A percentile compares a stretch with the other conserved stretches of the same genome.
phyloP scores from a whole-genome alignment of 257 asterid species.

The Ehretia macrophylla region DNA sequence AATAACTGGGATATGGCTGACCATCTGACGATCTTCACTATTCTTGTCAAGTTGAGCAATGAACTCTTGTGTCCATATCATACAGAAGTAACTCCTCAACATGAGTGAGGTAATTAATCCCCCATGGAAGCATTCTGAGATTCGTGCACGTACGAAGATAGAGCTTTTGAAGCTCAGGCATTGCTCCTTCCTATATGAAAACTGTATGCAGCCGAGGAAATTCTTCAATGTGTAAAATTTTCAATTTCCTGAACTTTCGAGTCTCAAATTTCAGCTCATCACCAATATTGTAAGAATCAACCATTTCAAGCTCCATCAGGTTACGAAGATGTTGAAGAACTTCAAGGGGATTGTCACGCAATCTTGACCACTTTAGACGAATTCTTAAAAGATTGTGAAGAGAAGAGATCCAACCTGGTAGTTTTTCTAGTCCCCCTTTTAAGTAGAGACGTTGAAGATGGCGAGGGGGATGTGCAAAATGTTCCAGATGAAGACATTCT shows the following conservation, averaged over 20 bases:
- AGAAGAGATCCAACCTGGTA: conserved; percentile 19
- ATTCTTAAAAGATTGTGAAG: conserved; percentile 16
- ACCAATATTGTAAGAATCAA: conserved; percentile 18
- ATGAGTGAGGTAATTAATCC: conserved; percentile 8
- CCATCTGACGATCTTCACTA: conserved; percentile 11
- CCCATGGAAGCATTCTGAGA: conserved; percentile 11
- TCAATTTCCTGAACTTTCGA: conserved; percentile 13
- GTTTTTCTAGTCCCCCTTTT: conserved; percentile 11
- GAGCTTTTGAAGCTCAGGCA: conserved; percentile 19
- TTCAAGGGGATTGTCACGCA: conserved; percentile 12
- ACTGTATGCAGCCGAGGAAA: conserved; percentile 7
- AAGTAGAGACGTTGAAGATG: conserved; percentile 16
- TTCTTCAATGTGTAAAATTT: conserved; percentile 7
- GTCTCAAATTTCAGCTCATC: conserved; percentile 3
- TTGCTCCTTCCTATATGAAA: neutral
- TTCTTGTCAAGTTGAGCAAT: neutral
- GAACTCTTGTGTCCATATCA: conserved; percentile 11
- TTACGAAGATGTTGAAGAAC: conserved; percentile 19
- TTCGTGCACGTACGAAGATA: conserved; percentile 3
- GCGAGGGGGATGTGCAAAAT: conserved; percentile 4
- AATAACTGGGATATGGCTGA: conserved; percentile 1
- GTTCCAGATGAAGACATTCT: conserved; percentile 11
- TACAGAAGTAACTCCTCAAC: conserved; percentile 15
- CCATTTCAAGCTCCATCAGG: conserved; percentile 22
- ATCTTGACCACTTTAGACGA: conserved; percentile 22